Percentiles rank a stretch among this genome's conserved stretches.
Conservation (phyloP, 257 asterid species). For the Forsythia suspensa region DNA sequence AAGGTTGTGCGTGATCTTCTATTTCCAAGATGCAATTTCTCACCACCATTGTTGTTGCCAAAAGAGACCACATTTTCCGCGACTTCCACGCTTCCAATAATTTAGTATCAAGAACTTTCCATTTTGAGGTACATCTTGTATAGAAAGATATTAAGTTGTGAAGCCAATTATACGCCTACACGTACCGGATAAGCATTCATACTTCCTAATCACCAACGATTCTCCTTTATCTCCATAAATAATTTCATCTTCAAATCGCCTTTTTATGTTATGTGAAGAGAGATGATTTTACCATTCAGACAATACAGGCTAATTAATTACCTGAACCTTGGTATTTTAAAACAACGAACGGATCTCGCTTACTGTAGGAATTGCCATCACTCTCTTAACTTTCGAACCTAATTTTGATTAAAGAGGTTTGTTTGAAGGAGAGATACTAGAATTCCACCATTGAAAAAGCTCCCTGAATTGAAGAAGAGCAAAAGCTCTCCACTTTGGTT, state of each 20-base stretch:
- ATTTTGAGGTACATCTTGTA: slow-evolving; percentile 3
- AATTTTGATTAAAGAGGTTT: too few relatives aligned
- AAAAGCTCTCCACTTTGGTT: too few relatives aligned
- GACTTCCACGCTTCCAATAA: slow-evolving; percentile 6
- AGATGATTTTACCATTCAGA: background rate
- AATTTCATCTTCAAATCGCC: background rate
- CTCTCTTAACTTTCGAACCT: rapidly evolving
- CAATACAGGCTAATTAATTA: too few relatives aligned
- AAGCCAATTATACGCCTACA: background rate
- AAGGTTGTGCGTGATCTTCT: slow-evolving; percentile 5
- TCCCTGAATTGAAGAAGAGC: too few relatives aligned
- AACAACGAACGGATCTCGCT: background rate
- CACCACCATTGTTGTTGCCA: slow-evolving; percentile 3
- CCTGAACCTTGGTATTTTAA: background rate
- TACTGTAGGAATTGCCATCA: too few relatives aligned
- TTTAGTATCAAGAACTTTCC: slow-evolving; percentile 16
- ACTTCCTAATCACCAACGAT: background rate
- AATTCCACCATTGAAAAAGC: too few relatives aligned
- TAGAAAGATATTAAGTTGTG: slow-evolving; percentile 1
- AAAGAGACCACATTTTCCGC: slow-evolving; percentile 14
- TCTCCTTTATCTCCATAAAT: background rate
- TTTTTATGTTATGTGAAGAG: background rate
- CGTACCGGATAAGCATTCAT: background rate
- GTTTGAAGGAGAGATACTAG: too few relatives aligned
- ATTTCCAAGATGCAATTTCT: background rate